phyloP scores from a whole-genome alignment of 2,329 filamentous ascomycete species.

The Knufia petricola region DNA sequence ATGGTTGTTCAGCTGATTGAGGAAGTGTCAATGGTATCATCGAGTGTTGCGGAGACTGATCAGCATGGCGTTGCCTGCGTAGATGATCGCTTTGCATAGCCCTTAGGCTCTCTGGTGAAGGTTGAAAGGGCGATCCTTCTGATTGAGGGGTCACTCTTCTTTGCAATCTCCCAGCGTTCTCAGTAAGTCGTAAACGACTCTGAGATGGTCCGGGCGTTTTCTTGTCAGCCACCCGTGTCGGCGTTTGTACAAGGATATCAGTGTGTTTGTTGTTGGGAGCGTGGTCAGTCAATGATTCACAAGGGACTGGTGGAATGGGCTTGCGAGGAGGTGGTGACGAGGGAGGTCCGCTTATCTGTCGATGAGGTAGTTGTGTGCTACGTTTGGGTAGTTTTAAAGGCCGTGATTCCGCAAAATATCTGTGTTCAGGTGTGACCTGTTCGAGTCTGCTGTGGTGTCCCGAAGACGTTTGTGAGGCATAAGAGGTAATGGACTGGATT shows the following conservation, averaged over 20 bases:
- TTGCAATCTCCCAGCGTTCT: not conserved
- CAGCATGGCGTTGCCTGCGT: not conserved
- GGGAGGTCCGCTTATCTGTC: not conserved
- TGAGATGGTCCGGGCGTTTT: not conserved
- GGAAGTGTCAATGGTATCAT: slow-evolving; percentile 1
- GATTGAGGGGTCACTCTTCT: not conserved
- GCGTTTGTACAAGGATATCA: not conserved
- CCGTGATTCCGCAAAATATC: not conserved
- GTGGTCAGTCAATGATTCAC: not conserved
- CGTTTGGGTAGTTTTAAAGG: slow-evolving; percentile 1
- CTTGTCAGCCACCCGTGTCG: not conserved
- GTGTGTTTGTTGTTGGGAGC: not conserved
- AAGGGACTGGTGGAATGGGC: not conserved
- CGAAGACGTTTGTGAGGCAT: slow-evolving; percentile 10
- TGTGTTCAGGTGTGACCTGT: slow-evolving; percentile 6
- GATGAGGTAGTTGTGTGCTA: not conserved
- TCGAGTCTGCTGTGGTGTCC: slow-evolving; percentile 10
- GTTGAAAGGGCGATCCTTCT: slow-evolving; percentile 2
- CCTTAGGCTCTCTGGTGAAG: slow-evolving; percentile 1
- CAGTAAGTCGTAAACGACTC: not conserved
- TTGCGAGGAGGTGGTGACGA: not conserved
- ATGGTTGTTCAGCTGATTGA: not conserved
- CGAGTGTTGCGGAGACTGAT: not conserved
- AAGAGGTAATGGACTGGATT: slow-evolving; percentile 12
- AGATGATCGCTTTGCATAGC: not conserved